phyloP scores from a whole-genome alignment of 2,329 filamentous ascomycete genomes.

The Sarocladium kiliense region DNA sequence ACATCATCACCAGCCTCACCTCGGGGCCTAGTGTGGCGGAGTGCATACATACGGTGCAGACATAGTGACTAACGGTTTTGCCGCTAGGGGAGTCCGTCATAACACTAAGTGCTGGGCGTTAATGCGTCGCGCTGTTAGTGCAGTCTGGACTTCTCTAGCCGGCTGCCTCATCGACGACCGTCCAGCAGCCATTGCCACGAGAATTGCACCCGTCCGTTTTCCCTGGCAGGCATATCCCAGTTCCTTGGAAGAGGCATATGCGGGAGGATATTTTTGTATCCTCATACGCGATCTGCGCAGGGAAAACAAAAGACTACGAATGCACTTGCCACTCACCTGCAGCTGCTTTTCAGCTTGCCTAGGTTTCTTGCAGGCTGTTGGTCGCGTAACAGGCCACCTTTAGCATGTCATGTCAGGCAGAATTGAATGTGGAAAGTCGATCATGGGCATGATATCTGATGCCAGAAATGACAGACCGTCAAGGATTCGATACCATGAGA shows the following conservation, averaged over 20 bases:
- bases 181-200: not conserved
- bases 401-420: too few relatives aligned
- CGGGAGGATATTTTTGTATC: slow-evolving; percentile 6
- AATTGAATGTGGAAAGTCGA: not conserved
- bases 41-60: not conserved
- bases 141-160: not conserved
- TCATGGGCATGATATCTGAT: not conserved
- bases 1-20: slow-evolving; percentile 3
- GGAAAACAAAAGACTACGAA: not conserved
- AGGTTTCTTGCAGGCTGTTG: not conserved
- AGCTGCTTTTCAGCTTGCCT: slow-evolving; percentile 3
- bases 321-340: not conserved
- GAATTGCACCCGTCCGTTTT: not conserved
- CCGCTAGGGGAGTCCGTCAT: not conserved
- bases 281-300: not conserved
- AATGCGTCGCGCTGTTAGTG: slow-evolving; percentile 1
- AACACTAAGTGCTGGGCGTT: not conserved
- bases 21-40: slow-evolving; percentile 3
- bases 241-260: not conserved
- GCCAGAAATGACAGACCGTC: not conserved
- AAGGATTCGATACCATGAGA: too few relatives aligned
- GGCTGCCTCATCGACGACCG: not conserved
- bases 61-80: not conserved
- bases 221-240: not conserved
- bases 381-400: not conserved